Conservation (phyloP, 164 flowering plant genomes). For the Taxillus chinensis region DNA sequence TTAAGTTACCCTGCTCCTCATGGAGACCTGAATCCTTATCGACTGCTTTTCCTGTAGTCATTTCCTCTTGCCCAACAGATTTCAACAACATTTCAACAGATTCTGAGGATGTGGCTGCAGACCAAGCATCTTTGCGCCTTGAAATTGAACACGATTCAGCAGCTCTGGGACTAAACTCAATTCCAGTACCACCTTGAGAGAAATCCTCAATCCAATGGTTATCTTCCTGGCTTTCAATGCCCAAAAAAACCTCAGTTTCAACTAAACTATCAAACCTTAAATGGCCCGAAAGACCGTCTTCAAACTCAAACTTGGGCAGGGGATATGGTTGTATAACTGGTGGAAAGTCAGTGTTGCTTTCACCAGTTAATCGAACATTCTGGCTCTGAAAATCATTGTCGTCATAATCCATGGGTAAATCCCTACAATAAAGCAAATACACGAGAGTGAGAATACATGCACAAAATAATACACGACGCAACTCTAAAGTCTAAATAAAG, state of each 20-base stretch:
- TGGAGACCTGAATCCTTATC: constrained; percentile 38
- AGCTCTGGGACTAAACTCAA: constrained; percentile 62
- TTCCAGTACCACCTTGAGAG: constrained; percentile 59
- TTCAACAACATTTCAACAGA: constrained; percentile 96
- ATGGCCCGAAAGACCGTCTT: constrained; percentile 51
- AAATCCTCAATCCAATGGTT: constrained; percentile 88
- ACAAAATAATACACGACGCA: background rate
- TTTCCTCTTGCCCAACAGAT: constrained; percentile 90
- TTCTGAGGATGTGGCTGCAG: constrained; percentile 94
- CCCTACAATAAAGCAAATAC: constrained; percentile 27
- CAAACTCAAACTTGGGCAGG: constrained; percentile 69
- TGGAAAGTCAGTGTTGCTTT: constrained; percentile 58
- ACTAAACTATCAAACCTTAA: constrained; percentile 79
- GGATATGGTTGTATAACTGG: constrained; percentile 56
- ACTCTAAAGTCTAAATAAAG: background rate
- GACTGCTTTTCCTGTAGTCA: constrained; percentile 30
- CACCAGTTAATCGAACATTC: constrained; percentile 69
- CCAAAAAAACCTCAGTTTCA: constrained; percentile 85
- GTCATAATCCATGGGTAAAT: constrained; percentile 90
- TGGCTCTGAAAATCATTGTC: constrained; percentile 78
- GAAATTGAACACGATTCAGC: constrained; percentile 72
- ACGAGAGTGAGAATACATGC: background rate
- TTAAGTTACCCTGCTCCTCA: constrained; percentile 30
- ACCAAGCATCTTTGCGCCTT: constrained; percentile 87
- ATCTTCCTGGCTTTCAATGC: constrained; percentile 70